Evolutionary conservation across 169 alveolate genomes (phyloP).

Genomic region (Babesia sp.): DNA sequence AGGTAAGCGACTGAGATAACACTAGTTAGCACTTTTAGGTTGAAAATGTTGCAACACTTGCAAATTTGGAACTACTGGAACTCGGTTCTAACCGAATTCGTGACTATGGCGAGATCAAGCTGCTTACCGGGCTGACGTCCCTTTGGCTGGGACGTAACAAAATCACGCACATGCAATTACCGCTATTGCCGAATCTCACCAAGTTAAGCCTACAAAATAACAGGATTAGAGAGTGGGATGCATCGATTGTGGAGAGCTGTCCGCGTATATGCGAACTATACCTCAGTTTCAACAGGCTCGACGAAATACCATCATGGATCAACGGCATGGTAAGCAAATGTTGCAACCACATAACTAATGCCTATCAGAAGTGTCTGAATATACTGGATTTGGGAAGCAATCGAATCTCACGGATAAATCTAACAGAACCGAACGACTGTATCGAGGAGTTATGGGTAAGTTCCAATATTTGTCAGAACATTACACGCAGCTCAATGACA

Average conservation of each 20-base stretch:
- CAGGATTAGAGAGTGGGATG: constrained; percentile 75
- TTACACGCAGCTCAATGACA: constrained; percentile 69
- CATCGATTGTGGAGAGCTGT: constrained; percentile 49
- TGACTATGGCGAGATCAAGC: constrained; percentile 76
- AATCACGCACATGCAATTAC: constrained; percentile 72
- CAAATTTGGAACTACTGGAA: constrained; percentile 78
- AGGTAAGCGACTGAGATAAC: constrained; percentile 33
- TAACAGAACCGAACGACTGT: constrained; percentile 58
- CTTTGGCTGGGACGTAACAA: constrained; percentile 89
- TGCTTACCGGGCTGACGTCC: constrained; percentile 72
- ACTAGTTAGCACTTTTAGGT: constrained; percentile 27
- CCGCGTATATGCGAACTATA: constrained; percentile 72
- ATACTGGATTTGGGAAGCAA: constrained; percentile 81
- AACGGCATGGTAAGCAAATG: constrained; percentile 16
- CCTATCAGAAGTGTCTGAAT: constrained; percentile 26
- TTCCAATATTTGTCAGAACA: background rate
- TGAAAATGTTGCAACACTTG: constrained; percentile 66
- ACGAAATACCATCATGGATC: constrained; percentile 55
- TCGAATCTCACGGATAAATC: constrained; percentile 61
- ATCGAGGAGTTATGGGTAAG: constrained; percentile 81
- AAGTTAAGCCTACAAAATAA: constrained; percentile 81
- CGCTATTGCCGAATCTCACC: constrained; percentile 69
- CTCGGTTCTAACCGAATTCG: constrained; percentile 84
- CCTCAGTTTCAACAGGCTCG: constrained; percentile 76
- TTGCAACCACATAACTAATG: background rate